Evolutionary conservation across 768 basidiomycete species (phyloP).

Genomic region (Russula ochroleuca): DNA sequence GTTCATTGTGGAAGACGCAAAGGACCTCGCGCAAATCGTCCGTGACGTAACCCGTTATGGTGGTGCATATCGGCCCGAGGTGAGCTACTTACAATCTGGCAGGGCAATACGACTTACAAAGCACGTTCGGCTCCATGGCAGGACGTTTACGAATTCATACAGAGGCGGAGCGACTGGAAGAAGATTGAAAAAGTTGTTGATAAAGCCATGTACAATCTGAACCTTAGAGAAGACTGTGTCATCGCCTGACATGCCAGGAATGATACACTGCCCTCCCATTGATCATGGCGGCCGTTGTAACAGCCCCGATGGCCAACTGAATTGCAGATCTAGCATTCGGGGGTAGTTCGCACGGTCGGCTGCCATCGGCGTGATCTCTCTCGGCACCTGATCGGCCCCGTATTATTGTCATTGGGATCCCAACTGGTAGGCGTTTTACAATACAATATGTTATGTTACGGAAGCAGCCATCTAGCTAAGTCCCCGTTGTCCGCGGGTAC

Average conservation of each 20-base stretch:
- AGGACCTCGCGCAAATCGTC: slow-evolving; percentile 94
- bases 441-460: not conserved
- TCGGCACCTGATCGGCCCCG: slow-evolving; percentile 9
- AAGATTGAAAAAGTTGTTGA: slow-evolving; percentile 96
- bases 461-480: not conserved
- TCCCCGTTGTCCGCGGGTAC: not conserved
- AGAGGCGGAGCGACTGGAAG: slow-evolving; percentile 94
- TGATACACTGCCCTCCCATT: not conserved
- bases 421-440: not conserved
- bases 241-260: slow-evolving; percentile 33
- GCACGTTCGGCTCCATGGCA: slow-evolving; percentile 29
- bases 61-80: slow-evolving; percentile 91
- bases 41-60: slow-evolving; percentile 94
- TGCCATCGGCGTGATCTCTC: slow-evolving; percentile 12
- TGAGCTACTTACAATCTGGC: slow-evolving; percentile 33
- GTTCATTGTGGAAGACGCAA: slow-evolving; percentile 92
- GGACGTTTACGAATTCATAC: slow-evolving; percentile 96
- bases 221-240: slow-evolving; percentile 89
- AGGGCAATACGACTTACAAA: not conserved
- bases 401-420: slow-evolving; percentile 3
- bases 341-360: slow-evolving; percentile 13
- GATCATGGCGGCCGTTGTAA: not conserved
- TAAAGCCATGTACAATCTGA: slow-evolving; percentile 90
- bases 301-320: not conserved
- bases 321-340: slow-evolving; percentile 9